Evolutionary conservation across 148 eudicot genomes (phyloP), one percentile per base, ranked within the genome.

Genomic region (Vaccinium darrowii): DNA sequence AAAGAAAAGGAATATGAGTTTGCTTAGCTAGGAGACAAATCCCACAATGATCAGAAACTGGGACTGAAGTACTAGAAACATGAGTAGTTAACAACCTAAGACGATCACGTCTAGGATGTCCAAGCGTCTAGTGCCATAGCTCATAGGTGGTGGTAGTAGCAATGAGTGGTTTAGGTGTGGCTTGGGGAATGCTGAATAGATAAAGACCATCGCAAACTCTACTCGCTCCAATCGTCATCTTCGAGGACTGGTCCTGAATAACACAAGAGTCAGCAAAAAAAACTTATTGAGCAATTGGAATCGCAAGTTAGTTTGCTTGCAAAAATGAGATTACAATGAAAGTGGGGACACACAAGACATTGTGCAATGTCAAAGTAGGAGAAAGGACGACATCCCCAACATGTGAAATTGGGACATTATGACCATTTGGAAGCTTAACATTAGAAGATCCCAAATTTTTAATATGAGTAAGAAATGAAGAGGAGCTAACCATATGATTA

Each of bases 151-250:
- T 62, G 19, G 69, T 62, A n/a, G 69, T 27, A 62, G 69, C 25
- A 62, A 62, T 8, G 8, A 21, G 9, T 1, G 25, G 9, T 62
- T 62, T 62, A 62, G 25, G 19, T 18, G 69, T 19, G 18, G 69
- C 4, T 62, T 19, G 5, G 8, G 69, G 14, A 23, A 12, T n/a
- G 14, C 1, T 25, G 43, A 69, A 69, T 3, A 27, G 36, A 27
- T 69, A 69, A 69, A 69, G 75, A 13, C 39, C 75, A 69, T 69
- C 43, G 25, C 75, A 69, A 27, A 69, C 75, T 69, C 39, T 69
- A 27, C 75, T 43, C 15, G 33, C 39, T 27, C 43, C 75, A 69
- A 69, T 69, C 33, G 7, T 69, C 75, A 69, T 69, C 75, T 23
- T 69, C 33, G 16, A 23, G 33, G 33, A 69, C 19, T 8, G 75